Percentiles rank a stretch among this genome's conserved stretches.
phyloP scores from a whole-genome alignment of 2,329 filamentous ascomycete species.

The Gnomoniopsis smithogilvyi region DNA sequence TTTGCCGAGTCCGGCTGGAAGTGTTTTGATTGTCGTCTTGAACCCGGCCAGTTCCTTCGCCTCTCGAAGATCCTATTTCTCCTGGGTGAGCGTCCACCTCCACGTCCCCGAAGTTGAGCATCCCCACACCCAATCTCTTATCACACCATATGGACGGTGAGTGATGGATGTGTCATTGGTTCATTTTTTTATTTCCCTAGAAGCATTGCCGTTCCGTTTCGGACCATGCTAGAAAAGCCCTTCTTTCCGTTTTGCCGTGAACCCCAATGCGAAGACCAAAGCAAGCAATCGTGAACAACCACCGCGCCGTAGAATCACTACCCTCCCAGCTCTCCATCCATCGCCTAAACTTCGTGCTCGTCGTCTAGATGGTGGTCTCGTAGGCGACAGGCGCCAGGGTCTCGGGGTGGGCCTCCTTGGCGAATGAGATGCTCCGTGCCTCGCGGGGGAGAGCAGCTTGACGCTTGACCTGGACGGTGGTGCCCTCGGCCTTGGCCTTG shows the following conservation, averaged over 20 bases:
- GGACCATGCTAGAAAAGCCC: constrained; percentile 28
- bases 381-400: constrained; percentile 89
- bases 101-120: constrained; percentile 3
- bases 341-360: constrained; percentile 24
- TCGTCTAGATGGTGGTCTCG: constrained; percentile 92
- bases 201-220: constrained; percentile 30
- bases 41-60: constrained; percentile 1
- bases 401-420: constrained; percentile 80
- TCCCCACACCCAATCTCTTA: constrained; percentile 13
- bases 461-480: constrained; percentile 89
- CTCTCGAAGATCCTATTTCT: not conserved
- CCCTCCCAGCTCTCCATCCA: constrained; percentile 21
- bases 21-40: constrained; percentile 15
- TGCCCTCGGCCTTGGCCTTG: constrained; percentile 87
- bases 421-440: constrained; percentile 71
- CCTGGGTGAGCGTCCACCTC: not conserved
- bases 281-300: constrained; percentile 24
- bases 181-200: constrained; percentile 30
- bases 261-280: constrained; percentile 31
- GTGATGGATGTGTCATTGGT: constrained; percentile 24
- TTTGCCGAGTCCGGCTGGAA: constrained; percentile 1
- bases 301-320: constrained; percentile 8
- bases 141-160: constrained; percentile 9
- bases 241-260: constrained; percentile 30
- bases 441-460: constrained; percentile 77